Evolutionary conservation across 768 basidiomycete genomes (phyloP), one percentile per base, ranked within the genome.

Genomic region (Amanita brunnescens): DNA sequence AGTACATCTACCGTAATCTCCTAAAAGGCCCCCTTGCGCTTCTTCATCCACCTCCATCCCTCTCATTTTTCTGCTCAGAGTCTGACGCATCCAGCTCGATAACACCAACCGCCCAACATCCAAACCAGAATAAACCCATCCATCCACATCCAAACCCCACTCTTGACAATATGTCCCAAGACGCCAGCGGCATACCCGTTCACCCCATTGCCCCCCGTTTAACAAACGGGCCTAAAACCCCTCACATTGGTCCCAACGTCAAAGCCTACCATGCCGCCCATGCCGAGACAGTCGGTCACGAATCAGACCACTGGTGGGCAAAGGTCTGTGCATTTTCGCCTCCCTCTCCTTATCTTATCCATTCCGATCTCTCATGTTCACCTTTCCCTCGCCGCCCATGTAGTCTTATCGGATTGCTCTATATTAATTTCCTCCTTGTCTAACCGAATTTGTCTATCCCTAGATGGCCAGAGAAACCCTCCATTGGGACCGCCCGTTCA

Each of bases 401-500:
- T 29, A 4, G 7, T 29, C 26, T 29, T 29, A 29, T 29, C 26
- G 7, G 5, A 29, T 29, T 7, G 26, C 26, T 4, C 26, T 29
- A 29, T 29, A 41, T 41, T 1, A 6, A 40, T 40, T 23, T 16
- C 12, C 40, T 12, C 9, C 21, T 9, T 4, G n/a, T 16, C 42
- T 44, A 29, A 44, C n/a, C 37, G 18, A 5, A 38, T 38, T 6
- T 35, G 34, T 21, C 40, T 52, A 44, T 10, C 47, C 24, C 51
- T 21, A 87, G 83, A 68, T 74, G 58, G 94, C 95, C 1, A 73
- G 75, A 53, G 80, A 91, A 53, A 81, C 78, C 34, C 70, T 96
- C 29, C 73, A 90, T 68, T 93, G 91, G 92, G 82, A 93, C 65
- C 78, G 85, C 29, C 90, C 89, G 9, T 97, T 96, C 78, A 74